Conservation (phyloP, 2,329 filamentous ascomycete species). For the Colletotrichum noveboracense region DNA sequence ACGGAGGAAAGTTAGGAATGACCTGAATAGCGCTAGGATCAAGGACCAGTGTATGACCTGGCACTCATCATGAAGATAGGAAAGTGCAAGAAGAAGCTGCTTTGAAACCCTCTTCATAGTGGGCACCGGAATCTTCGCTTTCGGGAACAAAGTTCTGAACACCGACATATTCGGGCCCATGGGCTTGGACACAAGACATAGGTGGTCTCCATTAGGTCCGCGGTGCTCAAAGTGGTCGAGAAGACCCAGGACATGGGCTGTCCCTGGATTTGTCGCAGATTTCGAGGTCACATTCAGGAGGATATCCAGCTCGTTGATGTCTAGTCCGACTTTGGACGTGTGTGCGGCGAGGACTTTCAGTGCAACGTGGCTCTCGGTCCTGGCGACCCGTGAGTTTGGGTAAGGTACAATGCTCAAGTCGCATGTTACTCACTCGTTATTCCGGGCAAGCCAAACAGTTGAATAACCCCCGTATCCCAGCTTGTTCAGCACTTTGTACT, state of each 20-base stretch:
- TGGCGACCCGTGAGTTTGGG: neutral
- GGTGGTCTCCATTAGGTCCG: neutral
- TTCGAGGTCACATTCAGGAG: fast-evolving
- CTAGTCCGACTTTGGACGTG: fast-evolving
- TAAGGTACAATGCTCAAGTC: neutral
- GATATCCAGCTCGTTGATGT: neutral
- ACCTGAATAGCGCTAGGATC: fast-evolving
- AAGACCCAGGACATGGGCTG: neutral
- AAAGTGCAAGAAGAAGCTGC: neutral
- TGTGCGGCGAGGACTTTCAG: neutral
- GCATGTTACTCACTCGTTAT: neutral
- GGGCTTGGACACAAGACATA: neutral
- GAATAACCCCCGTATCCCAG: neutral
- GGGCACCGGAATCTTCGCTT: neutral
- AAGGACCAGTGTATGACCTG: neutral
- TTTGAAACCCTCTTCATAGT: neutral
- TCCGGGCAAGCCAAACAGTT: neutral
- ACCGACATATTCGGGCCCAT: neutral
- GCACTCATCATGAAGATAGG: neutral
- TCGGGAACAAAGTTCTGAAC: neutral
- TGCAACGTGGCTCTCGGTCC: neutral
- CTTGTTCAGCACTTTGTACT: neutral
- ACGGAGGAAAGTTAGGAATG: neutral
- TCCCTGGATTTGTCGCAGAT: neutral
- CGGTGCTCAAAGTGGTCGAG: neutral